Evolutionary conservation across 2,329 filamentous ascomycete species (phyloP), one percentile per base, ranked within the genome.

Genomic region (Zarea fungicola): DNA sequence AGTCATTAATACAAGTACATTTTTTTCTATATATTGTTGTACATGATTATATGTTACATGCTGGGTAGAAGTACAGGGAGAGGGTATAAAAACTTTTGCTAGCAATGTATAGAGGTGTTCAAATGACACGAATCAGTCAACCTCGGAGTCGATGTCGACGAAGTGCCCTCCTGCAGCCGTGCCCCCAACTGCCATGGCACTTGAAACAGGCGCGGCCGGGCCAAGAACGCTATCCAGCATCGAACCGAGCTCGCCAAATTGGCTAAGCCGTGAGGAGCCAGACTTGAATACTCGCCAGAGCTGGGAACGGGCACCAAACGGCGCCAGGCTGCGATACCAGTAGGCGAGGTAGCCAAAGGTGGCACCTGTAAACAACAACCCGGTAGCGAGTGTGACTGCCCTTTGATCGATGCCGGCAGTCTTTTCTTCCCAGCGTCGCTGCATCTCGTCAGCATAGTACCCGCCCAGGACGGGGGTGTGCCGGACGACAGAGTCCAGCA

Each of bases 161-260:
- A 68, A 53, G 6, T 59, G 61, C 18, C 63, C 46, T 28, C 60
- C 36, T 57, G 48, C 18, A 46, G 48, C 18, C 56, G 19, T 32
- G 10, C 34, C 16, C 13, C 25, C 35, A 50, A 7, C 21, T 25
- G 42, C 46, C 52, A 4, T 56, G 39, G 21, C 52, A 36, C 40
- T 50, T 54, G n/a, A 37, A 3, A 53, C 50, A 25, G 56, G 46
- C 21, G 53, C 52, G 42, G 56, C 58, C 3, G 58, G 56, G 23
- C 65, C 65, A 16, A 69, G 51, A 5, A 61, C 65, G 36, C 60
- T 65, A 13, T 58, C 57, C 25, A 78, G 55, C 61, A 78, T 70
- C 1, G 68, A 65, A 1, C 75, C 74, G 14, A 76, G 61, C 19
- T 74, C 71, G 4, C 75, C 75, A 54, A 75, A 74, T 49, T 67